Evolutionary conservation across 805 yeast genomes (phyloP), one percentile per base, ranked within the genome.

Genomic region (Teunomyces tritomae): DNA sequence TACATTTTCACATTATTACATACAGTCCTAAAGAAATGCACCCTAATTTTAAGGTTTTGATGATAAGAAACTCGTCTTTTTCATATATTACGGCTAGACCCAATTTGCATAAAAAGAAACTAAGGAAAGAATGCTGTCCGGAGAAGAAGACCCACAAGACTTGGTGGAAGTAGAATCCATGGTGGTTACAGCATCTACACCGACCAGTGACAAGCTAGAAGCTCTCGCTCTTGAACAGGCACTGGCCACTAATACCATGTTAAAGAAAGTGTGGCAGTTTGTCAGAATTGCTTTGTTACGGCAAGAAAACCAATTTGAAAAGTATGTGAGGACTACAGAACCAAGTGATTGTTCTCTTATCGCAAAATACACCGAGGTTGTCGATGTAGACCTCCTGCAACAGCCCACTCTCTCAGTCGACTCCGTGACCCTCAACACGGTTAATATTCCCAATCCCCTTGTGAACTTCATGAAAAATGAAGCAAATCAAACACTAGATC

Each of bases 301-400:
- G 2, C 44, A 52, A 11, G 46, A 41, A 6, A 71, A 71, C 48
- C 43, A 63, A 11, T 76, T 80, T 48, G 85, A 80, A 47, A 55
- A 64, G 47, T 62, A 58, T 44, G 70, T 80, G 1, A 36, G 71
- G 14, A 51, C 57, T 3, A 45, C 68, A 16, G 81, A 79, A 52
- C 81, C 84, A 8, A 80, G 74, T 58, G 85, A 80, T 58, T 76
- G 82, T 53, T 73, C 83, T 3, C 65, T 80, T 16, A 68, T 78
- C 17, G 74, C 80, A 20, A 80, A 79, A 57, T 80, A 69, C 59
- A 62, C 74, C 10, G 51, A 58, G 39, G 62, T 76, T n/a, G 68
- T 68, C 27, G 61, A 68, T 5, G 64, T 79, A 45, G 70, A 69
- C 43, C 53, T 76, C 11, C 37, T 57, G 3, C 42, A 54, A 2